These are phyloP conservation scores for Nannizzia gypsea DNA, from an alignment of 2,329 filamentous ascomycete genomes.

Conservation along the genomic window DNA sequence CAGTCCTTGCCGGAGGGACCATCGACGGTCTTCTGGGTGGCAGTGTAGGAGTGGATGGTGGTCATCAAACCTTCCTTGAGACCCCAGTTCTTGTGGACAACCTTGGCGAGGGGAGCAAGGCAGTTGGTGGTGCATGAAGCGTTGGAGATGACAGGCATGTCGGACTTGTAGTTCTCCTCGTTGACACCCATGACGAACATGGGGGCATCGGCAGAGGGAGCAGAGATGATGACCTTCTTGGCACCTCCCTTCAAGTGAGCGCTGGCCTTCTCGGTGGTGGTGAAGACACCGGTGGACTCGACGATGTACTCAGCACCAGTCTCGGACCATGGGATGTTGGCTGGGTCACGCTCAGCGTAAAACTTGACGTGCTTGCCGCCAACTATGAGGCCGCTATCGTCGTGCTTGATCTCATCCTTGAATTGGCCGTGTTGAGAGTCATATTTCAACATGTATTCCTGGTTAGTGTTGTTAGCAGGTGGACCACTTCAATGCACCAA, in stretches of 20 bases:
- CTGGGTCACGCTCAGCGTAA: constrained; percentile 85
- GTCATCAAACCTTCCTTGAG: constrained; percentile 99
- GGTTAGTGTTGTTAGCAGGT: neutral
- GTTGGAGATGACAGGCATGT: constrained; percentile 92
- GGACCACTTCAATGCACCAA: constrained; percentile 6
- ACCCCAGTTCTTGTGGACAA: constrained; percentile 95
- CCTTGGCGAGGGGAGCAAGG: constrained; percentile 97
- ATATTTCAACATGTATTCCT: constrained; percentile 99
- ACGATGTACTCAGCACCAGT: constrained; percentile 87
- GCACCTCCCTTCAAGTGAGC: constrained; percentile 92
- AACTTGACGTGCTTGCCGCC: constrained; percentile 93
- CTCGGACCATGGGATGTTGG: constrained; percentile 79
- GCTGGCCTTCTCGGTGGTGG: constrained; percentile 89
- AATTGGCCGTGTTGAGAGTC: constrained; percentile 94
- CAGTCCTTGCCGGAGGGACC: constrained; percentile 97
- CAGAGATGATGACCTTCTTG: constrained; percentile 81
- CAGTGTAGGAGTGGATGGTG: constrained; percentile 99
- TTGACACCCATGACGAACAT: constrained; percentile 99
- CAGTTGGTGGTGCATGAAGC: constrained; percentile 99
- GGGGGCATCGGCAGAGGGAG: constrained; percentile 61
- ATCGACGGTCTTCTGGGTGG: constrained; percentile 98
- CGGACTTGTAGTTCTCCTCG: constrained; percentile 82
- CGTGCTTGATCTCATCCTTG: constrained; percentile 76
- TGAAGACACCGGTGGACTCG: constrained; percentile 98
- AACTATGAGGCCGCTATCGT: constrained; percentile 63